Conservation (phyloP, 2,329 filamentous ascomycete genomes). For the Colletotrichum eremochloae region DNA sequence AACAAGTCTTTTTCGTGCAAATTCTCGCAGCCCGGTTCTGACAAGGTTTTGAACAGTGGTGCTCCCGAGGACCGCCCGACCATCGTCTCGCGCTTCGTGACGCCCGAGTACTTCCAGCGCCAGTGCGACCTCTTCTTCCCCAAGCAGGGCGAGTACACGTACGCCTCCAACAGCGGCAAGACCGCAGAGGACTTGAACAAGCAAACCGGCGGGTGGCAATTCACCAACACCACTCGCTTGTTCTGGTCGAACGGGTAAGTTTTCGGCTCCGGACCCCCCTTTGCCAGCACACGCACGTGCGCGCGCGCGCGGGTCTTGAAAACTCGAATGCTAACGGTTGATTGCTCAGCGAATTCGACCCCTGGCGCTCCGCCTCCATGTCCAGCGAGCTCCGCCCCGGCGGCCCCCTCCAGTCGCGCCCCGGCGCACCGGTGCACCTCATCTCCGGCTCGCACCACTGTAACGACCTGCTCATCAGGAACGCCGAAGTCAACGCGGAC, state of each 20-base stretch:
- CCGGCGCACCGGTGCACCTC: conserved; percentile 63
- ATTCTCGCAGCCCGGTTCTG: conserved; percentile 37
- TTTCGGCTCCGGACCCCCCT: no score
- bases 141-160: conserved; percentile 61
- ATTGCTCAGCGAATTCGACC: conserved; percentile 63
- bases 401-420: conserved; percentile 63
- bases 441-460: conserved; percentile 69
- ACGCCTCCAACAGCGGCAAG: conserved; percentile 59
- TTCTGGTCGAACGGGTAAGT: conserved; percentile 67
- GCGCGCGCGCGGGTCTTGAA: conserved; percentile 3
- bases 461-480: conserved; percentile 63
- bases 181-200: conserved; percentile 64
- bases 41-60: conserved; percentile 50
- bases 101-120: conserved; percentile 64
- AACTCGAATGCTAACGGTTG: conserved; percentile 43
- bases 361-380: conserved; percentile 69
- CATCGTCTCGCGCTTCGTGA: conserved; percentile 67
- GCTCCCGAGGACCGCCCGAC: conserved; percentile 59
- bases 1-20: background rate
- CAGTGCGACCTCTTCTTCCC: conserved; percentile 71
- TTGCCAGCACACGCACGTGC: conserved; percentile 27
- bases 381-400: conserved; percentile 66
- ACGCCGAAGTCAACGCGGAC: conserved; percentile 60
- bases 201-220: conserved; percentile 66
- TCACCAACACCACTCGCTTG: conserved; percentile 64